phyloP scores from a whole-genome alignment of 2,329 filamentous ascomycete genomes.

The Pseudocercospora musae region DNA sequence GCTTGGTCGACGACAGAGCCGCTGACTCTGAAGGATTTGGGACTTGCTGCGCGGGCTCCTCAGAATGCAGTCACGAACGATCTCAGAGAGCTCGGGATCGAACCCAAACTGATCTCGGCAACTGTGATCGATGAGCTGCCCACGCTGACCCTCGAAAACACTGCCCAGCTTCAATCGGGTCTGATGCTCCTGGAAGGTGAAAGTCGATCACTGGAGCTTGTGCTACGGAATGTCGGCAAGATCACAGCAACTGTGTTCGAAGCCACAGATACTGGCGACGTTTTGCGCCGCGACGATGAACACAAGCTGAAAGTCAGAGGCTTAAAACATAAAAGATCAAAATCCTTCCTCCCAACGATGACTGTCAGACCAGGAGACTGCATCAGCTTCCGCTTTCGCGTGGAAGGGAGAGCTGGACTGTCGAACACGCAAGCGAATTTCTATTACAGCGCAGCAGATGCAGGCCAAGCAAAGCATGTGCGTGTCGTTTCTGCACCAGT shows the following conservation, averaged over 20 bases:
- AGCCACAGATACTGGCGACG: constrained; percentile 23
- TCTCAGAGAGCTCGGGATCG: constrained; percentile 18
- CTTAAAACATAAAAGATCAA: constrained; percentile 13
- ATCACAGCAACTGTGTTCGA: constrained; percentile 70
- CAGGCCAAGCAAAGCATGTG: constrained; percentile 15
- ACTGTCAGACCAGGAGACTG: constrained; percentile 52
- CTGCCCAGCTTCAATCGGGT: constrained; percentile 76
- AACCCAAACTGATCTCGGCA: constrained; percentile 24
- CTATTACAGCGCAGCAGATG: constrained; percentile 57
- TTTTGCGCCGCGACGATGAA: constrained; percentile 15
- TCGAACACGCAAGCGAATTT: constrained; percentile 77
- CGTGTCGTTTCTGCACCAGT: constrained; percentile 65
- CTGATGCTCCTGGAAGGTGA: constrained; percentile 94
- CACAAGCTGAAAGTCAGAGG: constrained; percentile 15
- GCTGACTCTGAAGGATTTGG: constrained; percentile 64
- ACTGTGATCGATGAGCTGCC: constrained; percentile 80
- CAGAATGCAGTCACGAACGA: background rate
- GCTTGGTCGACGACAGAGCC: constrained; percentile 70
- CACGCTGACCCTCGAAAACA: constrained; percentile 68
- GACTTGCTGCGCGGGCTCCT: constrained; percentile 9
- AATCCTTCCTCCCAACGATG: constrained; percentile 10
- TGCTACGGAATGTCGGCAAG: constrained; percentile 71
- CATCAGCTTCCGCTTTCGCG: constrained; percentile 74
- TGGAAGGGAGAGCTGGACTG: constrained; percentile 80
- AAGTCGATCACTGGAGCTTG: constrained; percentile 70